These are phyloP conservation scores for Talaromyces nanjingensis DNA, from an alignment of 495 filamentous ascomycete species.

Conservation along the genomic window DNA sequence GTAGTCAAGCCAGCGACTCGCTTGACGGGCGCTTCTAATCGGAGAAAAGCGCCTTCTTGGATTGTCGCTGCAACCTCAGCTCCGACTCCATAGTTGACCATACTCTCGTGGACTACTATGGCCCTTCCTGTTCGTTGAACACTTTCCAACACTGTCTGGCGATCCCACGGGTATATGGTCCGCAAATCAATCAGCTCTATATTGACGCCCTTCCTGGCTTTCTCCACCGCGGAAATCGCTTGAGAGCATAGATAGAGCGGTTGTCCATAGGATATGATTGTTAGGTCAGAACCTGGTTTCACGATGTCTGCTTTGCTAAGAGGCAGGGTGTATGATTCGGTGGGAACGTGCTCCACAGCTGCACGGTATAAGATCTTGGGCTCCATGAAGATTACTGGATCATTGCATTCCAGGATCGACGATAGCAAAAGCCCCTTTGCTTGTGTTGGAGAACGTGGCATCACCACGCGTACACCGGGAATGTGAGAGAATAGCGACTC, in stretches of 20 bases:
- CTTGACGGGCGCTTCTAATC: slow-evolving; percentile 85
- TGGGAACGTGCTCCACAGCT: slow-evolving; percentile 90
- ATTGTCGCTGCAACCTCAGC: slow-evolving; percentile 91
- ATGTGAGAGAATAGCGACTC: slow-evolving; percentile 90
- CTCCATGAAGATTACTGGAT: slow-evolving; percentile 95
- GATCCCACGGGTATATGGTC: slow-evolving; percentile 94
- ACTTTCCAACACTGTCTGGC: slow-evolving; percentile 71
- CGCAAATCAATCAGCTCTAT: slow-evolving; percentile 88
- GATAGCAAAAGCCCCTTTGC: slow-evolving; percentile 83
- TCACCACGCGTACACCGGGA: slow-evolving; percentile 81
- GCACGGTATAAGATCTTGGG: slow-evolving; percentile 94
- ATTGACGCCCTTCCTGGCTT: slow-evolving; percentile 62
- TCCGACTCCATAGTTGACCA: slow-evolving; percentile 90
- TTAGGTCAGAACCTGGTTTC: slow-evolving; percentile 77
- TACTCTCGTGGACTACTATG: slow-evolving; percentile 91
- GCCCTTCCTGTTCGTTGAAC: slow-evolving; percentile 87
- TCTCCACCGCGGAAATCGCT: slow-evolving; percentile 75
- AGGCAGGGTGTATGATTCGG: slow-evolving; percentile 72
- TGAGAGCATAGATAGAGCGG: slow-evolving; percentile 81
- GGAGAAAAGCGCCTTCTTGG: slow-evolving; percentile 81
- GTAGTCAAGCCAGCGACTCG: slow-evolving; percentile 89
- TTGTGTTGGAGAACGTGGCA: slow-evolving; percentile 84
- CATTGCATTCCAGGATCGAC: slow-evolving; percentile 72
- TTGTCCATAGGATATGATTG: slow-evolving; percentile 85
- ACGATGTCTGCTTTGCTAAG: slow-evolving; percentile 84